Evolutionary conservation across 2,329 filamentous ascomycete species (phyloP).

Genomic region (Alternaria sp.): DNA sequence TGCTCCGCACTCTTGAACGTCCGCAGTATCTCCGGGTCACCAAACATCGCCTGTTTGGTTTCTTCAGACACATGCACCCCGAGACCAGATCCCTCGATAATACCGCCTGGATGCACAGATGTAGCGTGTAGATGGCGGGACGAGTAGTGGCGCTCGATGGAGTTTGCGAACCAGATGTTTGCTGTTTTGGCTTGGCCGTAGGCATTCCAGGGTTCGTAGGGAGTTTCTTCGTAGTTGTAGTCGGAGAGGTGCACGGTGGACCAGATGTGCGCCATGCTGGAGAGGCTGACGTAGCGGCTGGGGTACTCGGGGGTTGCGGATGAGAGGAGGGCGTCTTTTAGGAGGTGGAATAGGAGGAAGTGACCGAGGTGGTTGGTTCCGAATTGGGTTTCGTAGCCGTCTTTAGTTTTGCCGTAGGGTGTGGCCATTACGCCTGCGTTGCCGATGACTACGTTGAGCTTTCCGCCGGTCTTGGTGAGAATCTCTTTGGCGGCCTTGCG

Average conservation of each 20-base stretch:
- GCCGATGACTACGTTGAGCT: conserved; percentile 30
- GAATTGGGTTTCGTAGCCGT: conserved; percentile 48
- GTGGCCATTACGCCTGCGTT: conserved; percentile 44
- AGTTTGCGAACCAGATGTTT: not conserved
- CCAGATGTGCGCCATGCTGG: not conserved
- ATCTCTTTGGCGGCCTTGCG: conserved; percentile 10
- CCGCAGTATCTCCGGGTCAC: not conserved
- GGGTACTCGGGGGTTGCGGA: conserved; percentile 36
- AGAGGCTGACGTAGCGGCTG: not conserved
- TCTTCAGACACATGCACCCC: not conserved
- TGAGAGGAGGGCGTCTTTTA: conserved; percentile 52
- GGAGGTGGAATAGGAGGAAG: conserved; percentile 59
- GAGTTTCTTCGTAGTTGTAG: not conserved
- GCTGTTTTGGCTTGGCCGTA: not conserved
- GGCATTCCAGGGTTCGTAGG: not conserved
- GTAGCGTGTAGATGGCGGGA: not conserved
- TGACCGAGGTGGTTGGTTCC: conserved; percentile 57
- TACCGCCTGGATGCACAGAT: not conserved
- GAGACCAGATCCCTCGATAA: not conserved
- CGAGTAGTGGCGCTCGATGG: not conserved
- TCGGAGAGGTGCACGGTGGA: not conserved
- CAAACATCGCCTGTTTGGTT: not conserved
- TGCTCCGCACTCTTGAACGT: not conserved
- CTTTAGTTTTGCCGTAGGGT: conserved; percentile 25
- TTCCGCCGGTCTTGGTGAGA: conserved; percentile 1